Percentiles rank a stretch among this genome's conserved stretches.
phyloP scores from a whole-genome alignment of 1,284 basidiomycete species.

The Rugosomyces carneus region DNA sequence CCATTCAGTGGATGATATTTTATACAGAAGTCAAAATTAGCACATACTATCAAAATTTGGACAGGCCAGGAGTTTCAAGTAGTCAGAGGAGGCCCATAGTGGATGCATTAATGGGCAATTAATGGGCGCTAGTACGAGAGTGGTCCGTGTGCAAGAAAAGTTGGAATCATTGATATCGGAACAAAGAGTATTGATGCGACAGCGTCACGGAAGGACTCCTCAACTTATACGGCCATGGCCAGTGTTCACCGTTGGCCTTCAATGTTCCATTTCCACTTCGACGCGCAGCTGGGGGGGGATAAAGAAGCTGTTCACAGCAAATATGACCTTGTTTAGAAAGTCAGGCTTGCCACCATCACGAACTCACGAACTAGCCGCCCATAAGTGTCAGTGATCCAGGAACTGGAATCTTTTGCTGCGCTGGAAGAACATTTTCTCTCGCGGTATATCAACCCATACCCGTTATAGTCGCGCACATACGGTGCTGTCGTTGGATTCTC shows the following conservation, averaged over 20 bases:
- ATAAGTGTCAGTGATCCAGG: neutral
- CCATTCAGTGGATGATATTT: too few relatives aligned
- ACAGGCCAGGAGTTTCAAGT: slow-evolving; percentile 72
- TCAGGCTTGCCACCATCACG: neutral
- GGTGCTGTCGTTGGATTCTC: neutral
- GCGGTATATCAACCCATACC: neutral
- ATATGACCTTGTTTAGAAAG: neutral
- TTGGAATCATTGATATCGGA: too few relatives aligned
- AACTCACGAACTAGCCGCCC: neutral
- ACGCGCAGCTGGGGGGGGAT: neutral
- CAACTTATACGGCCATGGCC: too few relatives aligned
- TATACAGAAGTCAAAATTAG: slow-evolving; percentile 16
- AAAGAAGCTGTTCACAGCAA: neutral
- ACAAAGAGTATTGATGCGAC: too few relatives aligned
- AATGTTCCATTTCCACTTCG: neutral
- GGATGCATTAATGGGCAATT: too few relatives aligned
- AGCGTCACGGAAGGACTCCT: too few relatives aligned
- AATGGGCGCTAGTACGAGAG: too few relatives aligned
- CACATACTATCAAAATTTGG: slow-evolving; percentile 89
- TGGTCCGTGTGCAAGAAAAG: too few relatives aligned
- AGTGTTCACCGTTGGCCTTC: neutral
- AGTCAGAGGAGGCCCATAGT: too few relatives aligned
- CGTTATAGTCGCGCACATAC: neutral
- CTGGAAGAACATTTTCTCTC: neutral
- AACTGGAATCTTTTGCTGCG: neutral